Evolutionary conservation across 2,329 filamentous ascomycete genomes (phyloP).

Genomic region (Didymosphaeria variabile): DNA sequence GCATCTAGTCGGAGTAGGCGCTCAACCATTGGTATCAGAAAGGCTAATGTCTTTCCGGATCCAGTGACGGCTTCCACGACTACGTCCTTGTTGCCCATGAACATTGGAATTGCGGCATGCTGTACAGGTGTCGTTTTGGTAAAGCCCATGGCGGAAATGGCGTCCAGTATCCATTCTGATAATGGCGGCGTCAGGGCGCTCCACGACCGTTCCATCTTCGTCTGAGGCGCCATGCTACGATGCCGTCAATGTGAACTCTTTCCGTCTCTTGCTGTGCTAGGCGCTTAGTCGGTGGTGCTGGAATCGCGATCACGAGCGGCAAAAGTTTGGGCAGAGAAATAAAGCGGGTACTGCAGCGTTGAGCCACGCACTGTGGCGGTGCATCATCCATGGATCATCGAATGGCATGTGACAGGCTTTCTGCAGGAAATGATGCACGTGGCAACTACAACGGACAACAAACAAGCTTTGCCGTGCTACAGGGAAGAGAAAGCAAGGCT

Average conservation of each 20-base stretch:
- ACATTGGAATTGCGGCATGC: conserved; percentile 86
- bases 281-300: conserved; percentile 3
- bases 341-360: conserved; percentile 25
- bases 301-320: conserved; percentile 11
- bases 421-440: conserved; percentile 3
- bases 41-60: conserved; percentile 57
- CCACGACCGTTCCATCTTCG: conserved; percentile 64
- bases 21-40: conserved; percentile 83
- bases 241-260: neutral
- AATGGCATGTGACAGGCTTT: conserved; percentile 13
- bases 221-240: conserved; percentile 44
- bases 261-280: conserved; percentile 7
- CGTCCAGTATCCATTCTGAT: conserved; percentile 86
- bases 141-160: conserved; percentile 85
- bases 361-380: conserved; percentile 14
- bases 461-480: conserved; percentile 1
- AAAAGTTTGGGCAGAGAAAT: conserved; percentile 23
- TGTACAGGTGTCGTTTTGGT: conserved; percentile 92
- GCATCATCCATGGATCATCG: conserved; percentile 2
- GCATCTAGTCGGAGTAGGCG: conserved; percentile 81
- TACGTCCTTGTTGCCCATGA: conserved; percentile 89
- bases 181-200: conserved; percentile 74
- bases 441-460: neutral
- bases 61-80: conserved; percentile 75
- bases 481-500: conserved; percentile 3